Percentiles rank a stretch among this genome's conserved stretches.
Conservation (phyloP, 1,139 yeast species). For the Lodderomyces margitis region DNA sequence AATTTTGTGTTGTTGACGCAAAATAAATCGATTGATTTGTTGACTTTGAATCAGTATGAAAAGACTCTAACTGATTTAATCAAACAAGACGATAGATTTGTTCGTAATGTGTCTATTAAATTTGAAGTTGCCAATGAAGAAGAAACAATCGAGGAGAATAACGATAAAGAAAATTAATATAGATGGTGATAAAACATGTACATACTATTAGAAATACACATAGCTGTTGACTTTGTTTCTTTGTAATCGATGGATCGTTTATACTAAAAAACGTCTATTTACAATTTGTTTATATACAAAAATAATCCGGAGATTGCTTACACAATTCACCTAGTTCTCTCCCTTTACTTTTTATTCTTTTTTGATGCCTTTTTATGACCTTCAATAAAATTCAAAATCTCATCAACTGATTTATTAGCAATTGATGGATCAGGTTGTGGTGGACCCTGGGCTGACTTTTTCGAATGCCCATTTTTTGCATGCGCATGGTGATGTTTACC, state of each 20-base stretch:
- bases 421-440: slow-evolving; percentile 50
- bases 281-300: slow-evolving; percentile 3
- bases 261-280: slow-evolving; percentile 1
- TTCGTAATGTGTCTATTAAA: slow-evolving; percentile 29
- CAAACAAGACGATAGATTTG: slow-evolving; percentile 32
- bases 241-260: slow-evolving; percentile 5
- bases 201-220: no score
- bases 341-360: slow-evolving; percentile 14
- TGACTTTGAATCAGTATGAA: slow-evolving; percentile 31
- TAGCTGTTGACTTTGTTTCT: no score
- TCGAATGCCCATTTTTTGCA: slow-evolving; percentile 16
- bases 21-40: slow-evolving; percentile 19
- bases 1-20: slow-evolving; percentile 24
- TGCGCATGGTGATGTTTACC: background rate
- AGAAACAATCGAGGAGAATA: background rate
- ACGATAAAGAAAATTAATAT: slow-evolving; percentile 3
- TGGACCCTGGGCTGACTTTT: slow-evolving; percentile 26
- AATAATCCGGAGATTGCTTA: no score
- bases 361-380: slow-evolving; percentile 32
- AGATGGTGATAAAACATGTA: slow-evolving; percentile 8
- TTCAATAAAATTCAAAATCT: slow-evolving; percentile 63
- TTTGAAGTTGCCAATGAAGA: slow-evolving; percentile 14
- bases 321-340: no score
- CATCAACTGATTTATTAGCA: slow-evolving; percentile 64
- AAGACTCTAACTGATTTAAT: slow-evolving; percentile 23